Conservation (phyloP, 306 rosid species). For the Vigna mungo region DNA sequence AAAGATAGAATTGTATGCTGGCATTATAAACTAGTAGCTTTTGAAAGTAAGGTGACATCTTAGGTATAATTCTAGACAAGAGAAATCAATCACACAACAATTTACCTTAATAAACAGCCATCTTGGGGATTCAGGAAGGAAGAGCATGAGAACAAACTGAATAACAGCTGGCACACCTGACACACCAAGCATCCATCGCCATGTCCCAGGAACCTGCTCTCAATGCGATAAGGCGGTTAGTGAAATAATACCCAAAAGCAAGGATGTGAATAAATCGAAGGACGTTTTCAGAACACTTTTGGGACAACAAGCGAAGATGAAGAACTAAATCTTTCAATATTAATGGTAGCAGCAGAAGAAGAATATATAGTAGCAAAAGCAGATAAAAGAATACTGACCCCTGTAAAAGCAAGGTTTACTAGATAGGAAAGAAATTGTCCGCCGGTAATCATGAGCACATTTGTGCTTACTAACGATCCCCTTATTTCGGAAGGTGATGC, state of each 20-base stretch:
- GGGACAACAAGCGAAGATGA: constrained; percentile 2
- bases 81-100: neutral
- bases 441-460: constrained; percentile 88
- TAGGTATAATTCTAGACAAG: neutral
- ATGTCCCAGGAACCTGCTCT: constrained; percentile 85
- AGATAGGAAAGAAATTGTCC: constrained; percentile 94
- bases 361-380: neutral
- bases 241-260: constrained; percentile 11
- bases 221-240: constrained; percentile 19
- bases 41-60: constrained; percentile 13
- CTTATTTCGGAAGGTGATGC: constrained; percentile 93
- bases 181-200: constrained; percentile 99
- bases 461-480: constrained; percentile 87
- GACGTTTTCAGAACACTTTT: constrained; percentile 18
- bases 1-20: constrained; percentile 27
- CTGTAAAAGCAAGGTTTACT: constrained; percentile 79
- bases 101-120: constrained; percentile 86
- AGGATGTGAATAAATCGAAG: neutral
- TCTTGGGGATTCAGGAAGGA: constrained; percentile 92
- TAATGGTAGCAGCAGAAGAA: too few relatives aligned
- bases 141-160: constrained; percentile 80
- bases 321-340: neutral
- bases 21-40: constrained; percentile 13
- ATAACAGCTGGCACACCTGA: constrained; percentile 81
- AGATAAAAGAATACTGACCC: constrained; percentile 53